Base-by-base conservation (phyloP, 1,284 basidiomycete genomes). In the Thelephora terrestris region DNA sequence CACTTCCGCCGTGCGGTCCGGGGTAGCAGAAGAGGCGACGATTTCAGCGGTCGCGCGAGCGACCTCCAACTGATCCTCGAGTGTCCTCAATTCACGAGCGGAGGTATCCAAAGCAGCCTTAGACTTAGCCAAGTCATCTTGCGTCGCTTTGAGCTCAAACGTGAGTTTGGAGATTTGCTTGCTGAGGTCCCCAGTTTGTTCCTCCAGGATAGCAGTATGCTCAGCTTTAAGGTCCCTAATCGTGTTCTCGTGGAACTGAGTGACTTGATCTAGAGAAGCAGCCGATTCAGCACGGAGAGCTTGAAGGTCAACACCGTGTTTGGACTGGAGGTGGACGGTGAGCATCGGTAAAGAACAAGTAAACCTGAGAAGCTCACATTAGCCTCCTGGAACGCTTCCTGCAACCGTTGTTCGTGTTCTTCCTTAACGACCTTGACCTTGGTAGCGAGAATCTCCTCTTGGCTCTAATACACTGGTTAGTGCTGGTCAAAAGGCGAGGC, bases 61-160 rank as follows among this genome's bases (percentile, higher is more conserved):
- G 43, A 78, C 76, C 52, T 85, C 81, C 6, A 82, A 70, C 58
- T 89, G 84, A 29, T 69, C 62, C 46, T 73, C 78, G 32, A 85
- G 63, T 9, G 54, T 68, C 48, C 75, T 74, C 12, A 78, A 63
- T 55, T 87, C 82, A 3, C 70, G 61, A 17, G 70, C 70, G 40
- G 76, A 67, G 5, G 71, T 53, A 18, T 78, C 73, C 12, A 78
- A 59, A 16, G 72, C 65, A 1, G 72, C 61, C 64, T 90, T 91
- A 7, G 84, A 73, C 66, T 88, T 90, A 2, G 71, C 61, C 35
- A 91, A 77, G 58, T 90, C 88, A 52, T 90, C 86, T 57, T 81
- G 78, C 0, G 88, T 87, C 7, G 85, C 88, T 60, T 82, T 86
- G 44, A 90, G 74, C 57, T 91, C 85, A 35, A 88, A 64, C 46